Conservation (phyloP, 768 basidiomycete species). For the Boletus rubropictus region DNA sequence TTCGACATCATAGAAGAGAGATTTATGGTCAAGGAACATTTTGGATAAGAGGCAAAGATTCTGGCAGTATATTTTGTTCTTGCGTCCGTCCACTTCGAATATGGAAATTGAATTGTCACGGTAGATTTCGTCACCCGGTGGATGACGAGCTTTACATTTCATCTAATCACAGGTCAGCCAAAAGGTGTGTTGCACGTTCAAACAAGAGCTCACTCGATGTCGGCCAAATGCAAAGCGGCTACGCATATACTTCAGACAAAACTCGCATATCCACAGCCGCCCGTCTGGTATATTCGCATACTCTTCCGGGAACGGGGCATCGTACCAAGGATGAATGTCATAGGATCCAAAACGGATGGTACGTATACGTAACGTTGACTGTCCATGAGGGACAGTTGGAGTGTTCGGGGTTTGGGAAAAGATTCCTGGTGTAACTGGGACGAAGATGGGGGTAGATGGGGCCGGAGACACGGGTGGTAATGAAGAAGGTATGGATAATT, state of each 20-base stretch:
- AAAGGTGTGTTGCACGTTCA: background rate
- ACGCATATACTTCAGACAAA: constrained; percentile 97
- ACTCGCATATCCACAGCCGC: constrained; percentile 93
- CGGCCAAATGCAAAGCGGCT: constrained; percentile 79
- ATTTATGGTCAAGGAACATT: constrained; percentile 99
- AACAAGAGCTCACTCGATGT: constrained; percentile 62
- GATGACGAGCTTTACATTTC: constrained; percentile 93
- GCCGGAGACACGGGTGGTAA: constrained; percentile 32
- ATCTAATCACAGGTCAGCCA: constrained; percentile 44
- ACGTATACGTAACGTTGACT: constrained; percentile 60
- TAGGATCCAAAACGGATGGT: constrained; percentile 85
- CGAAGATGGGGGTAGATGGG: constrained; percentile 33
- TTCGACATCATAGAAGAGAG: constrained; percentile 98
- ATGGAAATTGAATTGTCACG: constrained; percentile 83
- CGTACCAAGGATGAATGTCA: constrained; percentile 98
- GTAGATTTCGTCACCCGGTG: constrained; percentile 98
- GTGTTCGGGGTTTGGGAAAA: constrained; percentile 30
- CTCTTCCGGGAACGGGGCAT: constrained; percentile 98
- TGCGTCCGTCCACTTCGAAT: constrained; percentile 96
- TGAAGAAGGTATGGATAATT: constrained; percentile 28
- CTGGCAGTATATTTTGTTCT: constrained; percentile 99
- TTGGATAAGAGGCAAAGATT: constrained; percentile 96
- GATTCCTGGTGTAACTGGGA: constrained; percentile 32
- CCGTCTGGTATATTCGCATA: constrained; percentile 91
- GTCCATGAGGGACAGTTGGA: constrained; percentile 18